These are phyloP conservation scores for Aphanomyces astaci DNA, from an alignment of 352 stramenopile genomes.

Conservation along the genomic window DNA sequence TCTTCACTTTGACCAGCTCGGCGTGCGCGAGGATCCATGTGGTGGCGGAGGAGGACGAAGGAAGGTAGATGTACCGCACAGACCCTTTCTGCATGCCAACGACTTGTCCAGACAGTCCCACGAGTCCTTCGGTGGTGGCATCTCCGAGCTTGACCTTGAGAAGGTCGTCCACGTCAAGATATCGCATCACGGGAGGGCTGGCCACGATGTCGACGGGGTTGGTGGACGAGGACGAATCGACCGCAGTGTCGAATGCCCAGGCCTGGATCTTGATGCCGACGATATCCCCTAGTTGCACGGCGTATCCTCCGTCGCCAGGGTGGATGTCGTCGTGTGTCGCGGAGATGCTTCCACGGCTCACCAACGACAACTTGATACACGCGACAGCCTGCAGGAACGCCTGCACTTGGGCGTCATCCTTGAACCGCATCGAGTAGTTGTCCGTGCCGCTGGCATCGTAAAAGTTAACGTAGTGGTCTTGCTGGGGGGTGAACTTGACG, in stretches of 20 bases:
- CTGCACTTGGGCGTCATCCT: constrained; percentile 33
- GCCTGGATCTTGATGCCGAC: constrained; percentile 18
- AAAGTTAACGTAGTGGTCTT: constrained; percentile 70
- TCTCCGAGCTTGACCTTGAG: constrained; percentile 36
- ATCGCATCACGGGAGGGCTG: neutral
- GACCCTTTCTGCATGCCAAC: constrained; percentile 55
- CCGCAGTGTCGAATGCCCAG: neutral
- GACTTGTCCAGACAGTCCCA: constrained; percentile 39
- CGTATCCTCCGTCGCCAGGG: constrained; percentile 13
- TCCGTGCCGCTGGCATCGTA: constrained; percentile 36
- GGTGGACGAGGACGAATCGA: too few relatives aligned
- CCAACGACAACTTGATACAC: constrained; percentile 29
- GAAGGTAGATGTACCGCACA: constrained; percentile 39
- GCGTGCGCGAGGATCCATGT: constrained; percentile 59
- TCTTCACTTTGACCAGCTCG: constrained; percentile 74
- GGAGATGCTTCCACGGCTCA: neutral
- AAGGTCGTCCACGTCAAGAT: neutral
- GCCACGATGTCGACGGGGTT: constrained; percentile 7
- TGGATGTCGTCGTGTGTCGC: constrained; percentile 30
- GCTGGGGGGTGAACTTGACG: constrained; percentile 49
- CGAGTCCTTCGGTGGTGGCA: constrained; percentile 28
- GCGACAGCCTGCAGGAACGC: constrained; percentile 46
- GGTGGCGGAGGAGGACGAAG: constrained; percentile 17
- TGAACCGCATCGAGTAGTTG: constrained; percentile 74
- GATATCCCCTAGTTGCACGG: constrained; percentile 16